Base-by-base conservation (phyloP, 192 early-diverging fungal genomes). In the Geranomyces variabilis region DNA sequence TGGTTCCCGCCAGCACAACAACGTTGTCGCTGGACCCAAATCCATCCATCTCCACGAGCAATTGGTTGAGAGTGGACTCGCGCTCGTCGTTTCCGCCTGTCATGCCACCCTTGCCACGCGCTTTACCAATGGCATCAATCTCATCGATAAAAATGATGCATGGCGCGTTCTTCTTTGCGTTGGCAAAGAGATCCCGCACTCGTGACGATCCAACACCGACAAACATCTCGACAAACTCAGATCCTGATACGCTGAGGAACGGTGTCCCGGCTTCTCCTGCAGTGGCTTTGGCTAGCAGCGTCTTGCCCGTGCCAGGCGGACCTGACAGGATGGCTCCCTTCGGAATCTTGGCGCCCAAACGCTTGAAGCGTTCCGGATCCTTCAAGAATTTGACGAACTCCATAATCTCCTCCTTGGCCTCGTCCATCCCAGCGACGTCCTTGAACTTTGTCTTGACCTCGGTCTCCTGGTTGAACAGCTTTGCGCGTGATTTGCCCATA, bases 161-260 rank as follows among this genome's bases (percentile, higher is more conserved):
- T 9, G 97, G 97, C 17, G 94, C 86, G 69, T 94, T 87, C 84
- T 98, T 98, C 81, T 96, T 97, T 66, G 97, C 97, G 44, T 86
- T 98, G n/a, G 94, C 89, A 84, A 99, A 99, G 67, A 99, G 77
- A 73, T 99, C 97, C 43, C 97, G 89, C 4, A 99, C 96, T 28
- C 97, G 90, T 2, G 81, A 83, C 1, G 90, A 92, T 26, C 97
- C 97, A 21, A 99, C 97, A 24, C 51, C 97, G 30, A 99, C 97
- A 93, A 99, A 99, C 97, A 99, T 99, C 80, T 99, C 97, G 28
- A 98, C 93, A 73, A 99, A 99, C 78, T 99, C 97, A 1, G 96
- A 98, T 13, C 97, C 97, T 7, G 96, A 98, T n/a, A 99, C 97
- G 66, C 91, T 93, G 33, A 99, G 79, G 80, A 99, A 99, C 9